Base-by-base conservation (phyloP, 208 protist species). In the Wallacemonas rigidus region DNA sequence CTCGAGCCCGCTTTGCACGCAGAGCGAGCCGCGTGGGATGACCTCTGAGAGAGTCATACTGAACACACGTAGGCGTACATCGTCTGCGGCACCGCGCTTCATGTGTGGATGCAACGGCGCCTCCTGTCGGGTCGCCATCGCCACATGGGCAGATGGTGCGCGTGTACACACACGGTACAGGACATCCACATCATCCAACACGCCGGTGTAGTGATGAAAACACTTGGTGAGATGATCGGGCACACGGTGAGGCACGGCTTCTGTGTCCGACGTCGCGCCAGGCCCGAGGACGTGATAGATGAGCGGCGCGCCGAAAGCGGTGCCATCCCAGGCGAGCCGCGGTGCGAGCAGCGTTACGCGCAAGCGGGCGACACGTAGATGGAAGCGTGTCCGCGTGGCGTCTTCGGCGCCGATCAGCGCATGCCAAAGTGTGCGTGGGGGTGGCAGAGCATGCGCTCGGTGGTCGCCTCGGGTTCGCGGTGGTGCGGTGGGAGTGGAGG, bases 321-420 rank as follows among this genome's bases (percentile, higher is more conserved):
- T 51, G 40, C 60, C 60, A 4, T 65, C 60, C 60, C 60, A 44
- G 7, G 60, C 43, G 9, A 65, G 60, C 12, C 60, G 60, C 40
- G 60, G 60, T 6, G 60, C 60, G 11, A 65, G 60, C 40, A 65
- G 60, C 60, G 17, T 41, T 4, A 65, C 38, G 7, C 0, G 5
- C 41, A 65, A 3, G 41, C 17, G n/a, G 3, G 41, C 11, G 6
- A 51, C 60, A 2, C 40, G 43, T 41, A 65, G 11, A 26, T 26
- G 12, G 8, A 65, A 3, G 3, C 6, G 3, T 4, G 36, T 65
- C n/a, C 41, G 12, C 43, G n/a, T 26, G 4, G 43, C 40, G 6
- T 48, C 60, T 3, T 9, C 6, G 8, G 60, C 60, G 8, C 9
- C n/a, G n/a, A 65, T 3, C 6, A 62, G 7, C 17, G 56, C 56